Base-by-base conservation (phyloP, 1,284 basidiomycete genomes). In the Ceratobasidium theobromae region DNA sequence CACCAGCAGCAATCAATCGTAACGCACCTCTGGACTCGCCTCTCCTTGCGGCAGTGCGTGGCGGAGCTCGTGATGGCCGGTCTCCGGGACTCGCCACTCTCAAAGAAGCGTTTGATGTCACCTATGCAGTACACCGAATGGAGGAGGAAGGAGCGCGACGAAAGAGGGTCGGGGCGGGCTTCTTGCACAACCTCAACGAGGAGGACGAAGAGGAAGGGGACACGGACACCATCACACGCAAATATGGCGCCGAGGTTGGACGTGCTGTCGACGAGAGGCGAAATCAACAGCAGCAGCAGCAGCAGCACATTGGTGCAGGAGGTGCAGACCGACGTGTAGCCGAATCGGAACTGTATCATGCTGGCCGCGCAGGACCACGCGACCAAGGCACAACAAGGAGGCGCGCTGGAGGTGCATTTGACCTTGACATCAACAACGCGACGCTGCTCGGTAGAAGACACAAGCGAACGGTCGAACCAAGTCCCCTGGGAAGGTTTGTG, bases 101-200 rank as follows among this genome's bases (percentile, higher is more conserved):
- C 77, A 98, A 98, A 75, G 97, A 99, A 76, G 96, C 97, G 1
- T 99, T 99, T 76, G 97, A 99, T 75, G 90, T 99, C 72, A 98
- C 97, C 0, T 99, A 99, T 76, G 97, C 97, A 11, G 96, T 99
- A 0, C 97, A 99, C 77, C 87, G 97, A 21, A 98, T 98, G 93
- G 96, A 98, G 75, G 97, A 99, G 77, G 97, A 99, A 77, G 95
- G 94, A 25, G 90, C 91, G 0, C 83, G 91, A 55, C 80, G 91
- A 66, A 84, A 90, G 23, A 82, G 82, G 12, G 89, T 89, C 9
- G 90, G 87, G 25, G 88, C 86, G 1, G 91, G 91, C 3, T 92
- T 90, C 80, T 79, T 98, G 27, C 81, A 82, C 21, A 91, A 90
- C 16, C 83, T 99, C 70, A 98, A 98, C 77, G 95, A 98, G 74